Percentiles rank a stretch among this genome's conserved stretches.
These are phyloP conservation scores for Maudiozyma serrabonitensis DNA, from an alignment of 805 yeast genomes.

Conservation along the genomic window DNA sequence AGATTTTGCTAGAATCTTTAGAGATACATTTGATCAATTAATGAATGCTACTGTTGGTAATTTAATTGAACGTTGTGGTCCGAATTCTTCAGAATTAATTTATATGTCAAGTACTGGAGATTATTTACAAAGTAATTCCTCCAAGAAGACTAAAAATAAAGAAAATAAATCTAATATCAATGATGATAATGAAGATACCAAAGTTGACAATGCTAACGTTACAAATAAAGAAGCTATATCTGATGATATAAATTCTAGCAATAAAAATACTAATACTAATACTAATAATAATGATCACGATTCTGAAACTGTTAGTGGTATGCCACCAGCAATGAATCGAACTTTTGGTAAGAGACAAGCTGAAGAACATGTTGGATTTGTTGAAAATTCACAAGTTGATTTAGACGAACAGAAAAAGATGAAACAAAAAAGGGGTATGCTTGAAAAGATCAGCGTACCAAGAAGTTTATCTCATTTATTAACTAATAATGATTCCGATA, in stretches of 20 bases:
- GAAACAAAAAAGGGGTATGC: slow-evolving; percentile 37
- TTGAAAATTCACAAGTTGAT: slow-evolving; percentile 32
- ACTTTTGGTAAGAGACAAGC: slow-evolving; percentile 29
- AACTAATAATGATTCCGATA: slow-evolving; percentile 23
- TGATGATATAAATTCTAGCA: not conserved
- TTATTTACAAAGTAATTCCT: not conserved
- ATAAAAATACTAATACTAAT: not conserved
- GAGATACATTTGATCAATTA: slow-evolving; percentile 60
- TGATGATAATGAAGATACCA: not conserved
- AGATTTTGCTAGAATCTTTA: slow-evolving; percentile 47
- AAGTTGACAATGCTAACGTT: not conserved
- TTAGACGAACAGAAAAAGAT: slow-evolving; percentile 40
- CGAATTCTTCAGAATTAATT: slow-evolving; percentile 49
- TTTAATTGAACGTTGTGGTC: slow-evolving; percentile 52
- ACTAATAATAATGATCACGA: not conserved
- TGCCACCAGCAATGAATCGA: slow-evolving; percentile 53
- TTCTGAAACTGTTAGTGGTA: slow-evolving; percentile 27
- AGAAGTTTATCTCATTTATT: slow-evolving; percentile 45
- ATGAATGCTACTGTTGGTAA: slow-evolving; percentile 58
- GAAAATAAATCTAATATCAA: not conserved
- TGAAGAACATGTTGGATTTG: slow-evolving; percentile 28
- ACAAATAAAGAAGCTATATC: not conserved
- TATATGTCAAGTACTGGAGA: slow-evolving; percentile 15
- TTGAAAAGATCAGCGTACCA: slow-evolving; percentile 46
- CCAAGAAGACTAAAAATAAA: not conserved